These are phyloP conservation scores for Scutellaria baicalensis DNA, from an alignment of 257 asterid genomes.

Conservation along the genomic window DNA sequence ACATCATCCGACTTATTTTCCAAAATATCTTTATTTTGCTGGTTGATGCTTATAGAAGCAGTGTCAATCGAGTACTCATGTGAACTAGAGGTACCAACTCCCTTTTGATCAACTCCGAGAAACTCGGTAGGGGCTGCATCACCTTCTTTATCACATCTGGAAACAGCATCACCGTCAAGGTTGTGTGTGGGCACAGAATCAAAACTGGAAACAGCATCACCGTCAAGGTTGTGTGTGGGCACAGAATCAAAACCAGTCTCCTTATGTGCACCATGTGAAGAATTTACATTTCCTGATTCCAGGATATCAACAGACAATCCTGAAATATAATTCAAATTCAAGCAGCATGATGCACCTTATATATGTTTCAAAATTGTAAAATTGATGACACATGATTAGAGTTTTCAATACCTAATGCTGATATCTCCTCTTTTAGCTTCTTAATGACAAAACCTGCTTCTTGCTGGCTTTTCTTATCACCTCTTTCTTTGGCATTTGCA, in stretches of 20 bases:
- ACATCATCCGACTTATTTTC: conserved; percentile 57
- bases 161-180: conserved; percentile 25
- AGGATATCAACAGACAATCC: conserved; percentile 67
- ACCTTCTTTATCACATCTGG: conserved; percentile 22
- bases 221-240: conserved; percentile 30
- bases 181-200: conserved; percentile 28
- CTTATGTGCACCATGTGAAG: conserved; percentile 32
- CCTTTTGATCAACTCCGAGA: conserved; percentile 34
- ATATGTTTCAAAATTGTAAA: conserved; percentile 13
- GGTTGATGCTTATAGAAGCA: conserved; percentile 22
- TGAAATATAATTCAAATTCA: conserved; percentile 26
- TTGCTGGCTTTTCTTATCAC: conserved; percentile 76
- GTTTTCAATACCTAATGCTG: conserved; percentile 62
- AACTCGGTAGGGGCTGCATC: conserved; percentile 23
- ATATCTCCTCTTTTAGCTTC: conserved; percentile 74
- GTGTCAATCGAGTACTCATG: conserved; percentile 19
- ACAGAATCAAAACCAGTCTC: conserved; percentile 31
- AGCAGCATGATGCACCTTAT: conserved; percentile 14
- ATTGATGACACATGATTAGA: conserved; percentile 16
- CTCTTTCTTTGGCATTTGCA: conserved; percentile 65
- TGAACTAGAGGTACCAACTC: conserved; percentile 20
- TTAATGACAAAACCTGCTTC: conserved; percentile 70
- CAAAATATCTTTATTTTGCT: conserved; percentile 27
- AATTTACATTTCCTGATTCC: conserved; percentile 60
- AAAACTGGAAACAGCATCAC: conserved; percentile 24